Evolutionary conservation across 306 rosid genomes (phyloP).

Genomic region (Trichosanthes truncata): DNA sequence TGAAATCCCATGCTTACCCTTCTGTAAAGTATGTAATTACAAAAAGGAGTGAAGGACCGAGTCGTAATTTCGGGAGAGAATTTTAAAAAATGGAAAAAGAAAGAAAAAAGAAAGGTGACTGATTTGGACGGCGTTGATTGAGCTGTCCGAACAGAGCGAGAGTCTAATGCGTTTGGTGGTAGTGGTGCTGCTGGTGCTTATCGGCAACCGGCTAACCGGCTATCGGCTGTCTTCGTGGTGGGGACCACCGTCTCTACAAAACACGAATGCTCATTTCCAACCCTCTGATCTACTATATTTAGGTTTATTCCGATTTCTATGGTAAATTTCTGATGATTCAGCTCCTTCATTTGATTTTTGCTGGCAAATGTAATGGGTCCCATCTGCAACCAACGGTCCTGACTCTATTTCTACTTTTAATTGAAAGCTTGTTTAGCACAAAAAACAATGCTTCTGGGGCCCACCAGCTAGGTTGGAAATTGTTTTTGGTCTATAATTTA

Average conservation of each 20-base stretch:
- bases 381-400: neutral
- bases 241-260: neutral
- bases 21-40: neutral
- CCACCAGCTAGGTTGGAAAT: neutral
- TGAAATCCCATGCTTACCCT: neutral
- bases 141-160: neutral
- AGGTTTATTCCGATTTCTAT: neutral
- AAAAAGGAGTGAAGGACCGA: neutral
- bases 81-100: neutral
- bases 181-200: neutral
- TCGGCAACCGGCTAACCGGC: neutral
- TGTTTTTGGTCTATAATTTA: neutral
- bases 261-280: neutral
- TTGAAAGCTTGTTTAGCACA: neutral
- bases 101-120: neutral
- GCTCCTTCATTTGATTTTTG: neutral
- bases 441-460: neutral
- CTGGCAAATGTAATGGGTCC: neutral
- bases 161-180: neutral
- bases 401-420: neutral
- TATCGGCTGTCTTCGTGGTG: neutral
- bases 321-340: neutral
- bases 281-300: neutral
- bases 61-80: neutral
- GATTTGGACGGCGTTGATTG: conserved; percentile 13